Conservation (phyloP, 176 grass and related monocot genomes). For the Aechmea fasciata region DNA sequence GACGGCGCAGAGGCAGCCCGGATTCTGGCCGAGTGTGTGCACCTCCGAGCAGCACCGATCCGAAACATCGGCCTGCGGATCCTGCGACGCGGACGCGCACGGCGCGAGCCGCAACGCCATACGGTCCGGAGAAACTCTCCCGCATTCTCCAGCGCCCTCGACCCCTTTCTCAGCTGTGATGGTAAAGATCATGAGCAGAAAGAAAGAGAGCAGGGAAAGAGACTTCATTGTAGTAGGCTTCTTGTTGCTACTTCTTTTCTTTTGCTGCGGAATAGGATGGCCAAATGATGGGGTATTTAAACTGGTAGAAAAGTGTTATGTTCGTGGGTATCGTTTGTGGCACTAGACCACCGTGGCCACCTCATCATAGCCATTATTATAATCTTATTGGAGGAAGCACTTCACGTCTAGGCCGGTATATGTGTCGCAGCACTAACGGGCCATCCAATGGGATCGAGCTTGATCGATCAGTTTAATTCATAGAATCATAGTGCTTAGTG, state of each 20-base stretch:
- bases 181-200: not conserved
- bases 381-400: not conserved
- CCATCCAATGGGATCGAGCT: too few relatives aligned
- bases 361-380: not conserved
- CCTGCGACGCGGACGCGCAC: conserved; percentile 38
- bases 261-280: not conserved
- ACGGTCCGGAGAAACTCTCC: conserved; percentile 34
- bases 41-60: conserved; percentile 44
- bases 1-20: conserved; percentile 59
- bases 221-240: not conserved
- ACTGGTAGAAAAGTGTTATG: too few relatives aligned
- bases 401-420: not conserved
- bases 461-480: too few relatives aligned
- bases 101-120: conserved; percentile 46
- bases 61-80: conserved; percentile 28
- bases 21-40: conserved; percentile 50
- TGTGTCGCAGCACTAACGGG: too few relatives aligned
- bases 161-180: not conserved
- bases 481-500: too few relatives aligned
- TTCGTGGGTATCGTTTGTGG: not conserved
- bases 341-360: not conserved
- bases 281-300: too few relatives aligned
- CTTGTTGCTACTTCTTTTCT: not conserved
- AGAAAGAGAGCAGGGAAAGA: not conserved
- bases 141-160: conserved; percentile 48